phyloP scores from a whole-genome alignment of 257 asterid genomes.

The Salvia hispanica region DNA sequence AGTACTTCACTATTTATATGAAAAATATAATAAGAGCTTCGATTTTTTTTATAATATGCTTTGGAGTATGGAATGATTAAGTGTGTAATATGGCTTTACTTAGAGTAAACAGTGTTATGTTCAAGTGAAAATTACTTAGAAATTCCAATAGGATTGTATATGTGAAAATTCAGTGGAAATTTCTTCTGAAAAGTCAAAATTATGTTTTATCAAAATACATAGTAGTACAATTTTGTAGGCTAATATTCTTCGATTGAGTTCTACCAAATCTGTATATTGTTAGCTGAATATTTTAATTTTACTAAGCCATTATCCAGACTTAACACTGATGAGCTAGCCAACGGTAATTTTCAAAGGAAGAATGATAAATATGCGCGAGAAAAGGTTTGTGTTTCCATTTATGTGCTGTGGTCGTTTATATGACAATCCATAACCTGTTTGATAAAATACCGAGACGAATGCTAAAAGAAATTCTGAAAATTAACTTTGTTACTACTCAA shows the following conservation, averaged over 20 bases:
- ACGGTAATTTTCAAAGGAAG: background rate
- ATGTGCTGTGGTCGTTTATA: background rate
- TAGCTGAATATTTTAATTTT: too few species aligned
- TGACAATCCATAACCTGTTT: background rate
- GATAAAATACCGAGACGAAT: conserved; percentile 1
- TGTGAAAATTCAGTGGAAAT: too few species aligned
- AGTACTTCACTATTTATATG: background rate
- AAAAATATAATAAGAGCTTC: background rate
- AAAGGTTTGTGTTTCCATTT: background rate
- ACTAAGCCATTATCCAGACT: too few species aligned
- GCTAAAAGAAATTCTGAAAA: background rate
- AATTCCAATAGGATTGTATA: too few species aligned
- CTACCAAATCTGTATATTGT: too few species aligned
- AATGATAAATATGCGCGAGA: background rate
- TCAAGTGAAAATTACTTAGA: too few species aligned
- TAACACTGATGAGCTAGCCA: too few species aligned
- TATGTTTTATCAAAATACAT: too few species aligned
- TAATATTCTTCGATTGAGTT: too few species aligned
- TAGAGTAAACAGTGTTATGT: too few species aligned
- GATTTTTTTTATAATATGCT: background rate
- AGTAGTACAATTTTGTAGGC: too few species aligned
- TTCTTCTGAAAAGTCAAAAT: too few species aligned
- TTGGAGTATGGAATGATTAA: background rate
- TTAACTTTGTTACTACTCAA: background rate
- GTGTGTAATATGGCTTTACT: background rate